Evolutionary conservation across 106 monocot genomes (phyloP).

Genomic region (Allium sativum): DNA sequence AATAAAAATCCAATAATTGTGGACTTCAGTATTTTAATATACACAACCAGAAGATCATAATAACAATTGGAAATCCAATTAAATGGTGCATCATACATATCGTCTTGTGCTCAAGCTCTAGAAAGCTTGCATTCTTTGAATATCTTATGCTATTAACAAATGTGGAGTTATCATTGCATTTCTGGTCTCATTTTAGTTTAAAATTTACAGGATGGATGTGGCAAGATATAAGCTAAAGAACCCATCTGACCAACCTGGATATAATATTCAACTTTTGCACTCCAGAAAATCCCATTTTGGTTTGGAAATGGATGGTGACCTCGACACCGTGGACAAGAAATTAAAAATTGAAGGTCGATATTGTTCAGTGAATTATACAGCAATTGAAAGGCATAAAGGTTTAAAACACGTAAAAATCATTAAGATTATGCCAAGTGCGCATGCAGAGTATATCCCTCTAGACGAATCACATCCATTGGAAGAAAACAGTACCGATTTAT

Average conservation of each 20-base stretch:
- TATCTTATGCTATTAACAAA: background rate
- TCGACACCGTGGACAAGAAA: conserved; percentile 52
- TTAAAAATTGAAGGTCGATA: conserved; percentile 66
- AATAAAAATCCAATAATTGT: no score
- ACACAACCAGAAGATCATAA: no score
- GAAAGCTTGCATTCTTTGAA: no score
- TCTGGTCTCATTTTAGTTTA: background rate
- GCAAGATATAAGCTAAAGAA: conserved; percentile 51
- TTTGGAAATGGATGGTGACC: conserved; percentile 45
- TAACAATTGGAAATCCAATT: no score
- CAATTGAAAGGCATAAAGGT: conserved; percentile 55
- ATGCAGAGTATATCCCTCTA: conserved; percentile 55
- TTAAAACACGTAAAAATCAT: conserved; percentile 63
- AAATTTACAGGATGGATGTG: conserved; percentile 76
- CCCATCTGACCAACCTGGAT: conserved; percentile 10
- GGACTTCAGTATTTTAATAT: no score
- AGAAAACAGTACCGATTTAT: conserved; percentile 18
- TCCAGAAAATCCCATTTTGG: conserved; percentile 13
- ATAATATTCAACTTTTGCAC: conserved; percentile 14
- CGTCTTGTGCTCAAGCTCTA: background rate
- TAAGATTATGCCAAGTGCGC: conserved; percentile 6
- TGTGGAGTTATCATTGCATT: conserved; percentile 5
- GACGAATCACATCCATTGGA: conserved; percentile 15
- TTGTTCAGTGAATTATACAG: conserved; percentile 52
- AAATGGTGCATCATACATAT: background rate